Evolutionary conservation across 352 stramenopile genomes (phyloP).

Genomic region (Thraustotheca clavata): DNA sequence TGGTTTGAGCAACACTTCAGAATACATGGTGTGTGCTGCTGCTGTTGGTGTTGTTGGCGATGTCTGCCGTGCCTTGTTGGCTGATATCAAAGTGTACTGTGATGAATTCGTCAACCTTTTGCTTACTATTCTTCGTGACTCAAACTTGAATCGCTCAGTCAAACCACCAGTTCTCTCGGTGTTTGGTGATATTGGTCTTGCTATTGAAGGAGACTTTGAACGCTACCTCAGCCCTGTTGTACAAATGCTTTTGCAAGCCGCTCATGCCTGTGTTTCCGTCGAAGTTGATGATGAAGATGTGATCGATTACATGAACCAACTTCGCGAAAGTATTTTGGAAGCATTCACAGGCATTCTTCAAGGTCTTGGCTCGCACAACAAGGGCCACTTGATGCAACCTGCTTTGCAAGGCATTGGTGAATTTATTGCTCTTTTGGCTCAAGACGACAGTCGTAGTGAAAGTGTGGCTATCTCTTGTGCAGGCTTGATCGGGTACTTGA

Average conservation of each 20-base stretch:
- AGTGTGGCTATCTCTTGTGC: conserved; percentile 88
- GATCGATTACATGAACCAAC: conserved; percentile 96
- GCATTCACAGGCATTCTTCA: conserved; percentile 96
- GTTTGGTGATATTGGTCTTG: conserved; percentile 96
- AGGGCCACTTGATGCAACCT: conserved; percentile 74
- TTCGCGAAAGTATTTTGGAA: conserved; percentile 94
- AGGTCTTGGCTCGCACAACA: conserved; percentile 86
- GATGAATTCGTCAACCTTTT: conserved; percentile 92
- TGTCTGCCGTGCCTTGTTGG: conserved; percentile 89
- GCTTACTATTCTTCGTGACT: conserved; percentile 94
- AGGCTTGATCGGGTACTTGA: conserved; percentile 73
- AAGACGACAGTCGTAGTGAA: conserved; percentile 79
- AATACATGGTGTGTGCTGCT: conserved; percentile 95
- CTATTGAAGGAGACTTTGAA: conserved; percentile 89
- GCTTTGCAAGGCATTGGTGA: conserved; percentile 78
- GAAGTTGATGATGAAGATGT: conserved; percentile 94
- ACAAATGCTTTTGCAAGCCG: conserved; percentile 81
- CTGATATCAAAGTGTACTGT: conserved; percentile 87
- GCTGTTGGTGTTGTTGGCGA: conserved; percentile 94
- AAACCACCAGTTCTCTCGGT: conserved; percentile 95
- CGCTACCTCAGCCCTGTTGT: conserved; percentile 75
- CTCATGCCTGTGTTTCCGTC: conserved; percentile 77
- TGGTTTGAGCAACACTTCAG: conserved; percentile 91
- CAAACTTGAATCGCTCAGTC: conserved; percentile 87
- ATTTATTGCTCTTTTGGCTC: conserved; percentile 84